Conservation (phyloP, 2,329 filamentous ascomycete species). For the Paecilomyces fulvus region DNA sequence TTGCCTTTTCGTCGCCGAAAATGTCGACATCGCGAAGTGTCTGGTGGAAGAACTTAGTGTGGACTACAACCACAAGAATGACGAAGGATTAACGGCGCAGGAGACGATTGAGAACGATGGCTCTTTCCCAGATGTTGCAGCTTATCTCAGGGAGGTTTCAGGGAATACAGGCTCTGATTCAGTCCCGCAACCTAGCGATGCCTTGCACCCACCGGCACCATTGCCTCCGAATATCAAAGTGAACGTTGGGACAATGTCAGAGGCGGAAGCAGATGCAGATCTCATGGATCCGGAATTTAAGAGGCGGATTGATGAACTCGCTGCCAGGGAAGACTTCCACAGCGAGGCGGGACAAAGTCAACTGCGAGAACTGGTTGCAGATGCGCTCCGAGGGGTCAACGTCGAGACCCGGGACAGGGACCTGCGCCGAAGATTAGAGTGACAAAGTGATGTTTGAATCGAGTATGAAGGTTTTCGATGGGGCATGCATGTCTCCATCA, state of each 20-base stretch:
- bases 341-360: slow-evolving; percentile 71
- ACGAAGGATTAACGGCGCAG: slow-evolving; percentile 68
- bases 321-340: slow-evolving; percentile 73
- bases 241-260: slow-evolving; percentile 65
- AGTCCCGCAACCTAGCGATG: slow-evolving; percentile 19
- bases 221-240: slow-evolving; percentile 70
- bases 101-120: slow-evolving; percentile 73
- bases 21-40: slow-evolving; percentile 64
- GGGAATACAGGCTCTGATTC: slow-evolving; percentile 16
- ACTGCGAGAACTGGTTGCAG: slow-evolving; percentile 68
- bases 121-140: slow-evolving; percentile 66
- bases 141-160: slow-evolving; percentile 52
- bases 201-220: slow-evolving; percentile 46
- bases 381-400: slow-evolving; percentile 63
- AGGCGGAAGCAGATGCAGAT: slow-evolving; percentile 46
- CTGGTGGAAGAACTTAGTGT: slow-evolving; percentile 76
- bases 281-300: slow-evolving; percentile 75
- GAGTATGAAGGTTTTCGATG: neutral
- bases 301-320: slow-evolving; percentile 79
- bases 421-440: slow-evolving; percentile 55
- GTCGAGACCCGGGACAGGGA: slow-evolving; percentile 54
- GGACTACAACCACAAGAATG: slow-evolving; percentile 56
- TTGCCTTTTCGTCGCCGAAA: slow-evolving; percentile 87
- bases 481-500: neutral
- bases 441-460: slow-evolving; percentile 16